Evolutionary conservation across 345 rosid species (phyloP).

Genomic region (Salix brachista): DNA sequence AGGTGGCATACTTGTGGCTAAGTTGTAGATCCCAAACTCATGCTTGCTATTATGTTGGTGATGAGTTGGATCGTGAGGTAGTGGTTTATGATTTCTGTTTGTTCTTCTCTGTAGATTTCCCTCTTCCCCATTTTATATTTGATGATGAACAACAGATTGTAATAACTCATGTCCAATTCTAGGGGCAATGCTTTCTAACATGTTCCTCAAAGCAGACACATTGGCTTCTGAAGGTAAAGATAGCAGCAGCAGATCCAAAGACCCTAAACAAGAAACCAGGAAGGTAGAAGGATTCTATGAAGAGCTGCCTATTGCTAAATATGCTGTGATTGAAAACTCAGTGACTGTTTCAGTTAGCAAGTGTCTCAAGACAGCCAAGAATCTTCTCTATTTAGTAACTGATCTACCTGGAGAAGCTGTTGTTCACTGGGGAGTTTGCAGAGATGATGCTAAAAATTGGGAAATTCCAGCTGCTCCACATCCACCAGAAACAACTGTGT

Average conservation of each 20-base stretch:
- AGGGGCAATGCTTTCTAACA: constrained; percentile 62
- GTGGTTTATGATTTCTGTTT: constrained; percentile 4
- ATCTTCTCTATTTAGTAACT: constrained; percentile 60
- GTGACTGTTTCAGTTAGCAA: constrained; percentile 61
- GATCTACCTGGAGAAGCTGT: constrained; percentile 78
- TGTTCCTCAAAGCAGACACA: constrained; percentile 44
- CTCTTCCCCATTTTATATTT: constrained; percentile 2
- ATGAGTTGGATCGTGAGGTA: neutral
- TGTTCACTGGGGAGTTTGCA: constrained; percentile 98
- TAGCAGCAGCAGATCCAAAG: constrained; percentile 28
- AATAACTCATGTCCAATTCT: constrained; percentile 27
- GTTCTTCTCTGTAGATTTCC: neutral
- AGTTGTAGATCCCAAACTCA: constrained; percentile 16
- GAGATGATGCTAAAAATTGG: constrained; percentile 66
- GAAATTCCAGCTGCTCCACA: constrained; percentile 73
- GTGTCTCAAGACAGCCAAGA: constrained; percentile 59
- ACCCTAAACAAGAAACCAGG: constrained; percentile 38
- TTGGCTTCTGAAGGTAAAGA: constrained; percentile 31
- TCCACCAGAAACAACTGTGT: constrained; percentile 67
- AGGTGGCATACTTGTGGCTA: constrained; percentile 7
- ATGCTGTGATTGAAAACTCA: constrained; percentile 40
- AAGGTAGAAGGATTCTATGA: constrained; percentile 59
- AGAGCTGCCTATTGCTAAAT: constrained; percentile 63
- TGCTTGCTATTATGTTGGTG: neutral
- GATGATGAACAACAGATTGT: constrained; percentile 13